A percentile compares a stretch with the other conserved stretches of the same genome.
phyloP scores from a whole-genome alignment of 2,329 filamentous ascomycete species.

The Penicillium italicum region DNA sequence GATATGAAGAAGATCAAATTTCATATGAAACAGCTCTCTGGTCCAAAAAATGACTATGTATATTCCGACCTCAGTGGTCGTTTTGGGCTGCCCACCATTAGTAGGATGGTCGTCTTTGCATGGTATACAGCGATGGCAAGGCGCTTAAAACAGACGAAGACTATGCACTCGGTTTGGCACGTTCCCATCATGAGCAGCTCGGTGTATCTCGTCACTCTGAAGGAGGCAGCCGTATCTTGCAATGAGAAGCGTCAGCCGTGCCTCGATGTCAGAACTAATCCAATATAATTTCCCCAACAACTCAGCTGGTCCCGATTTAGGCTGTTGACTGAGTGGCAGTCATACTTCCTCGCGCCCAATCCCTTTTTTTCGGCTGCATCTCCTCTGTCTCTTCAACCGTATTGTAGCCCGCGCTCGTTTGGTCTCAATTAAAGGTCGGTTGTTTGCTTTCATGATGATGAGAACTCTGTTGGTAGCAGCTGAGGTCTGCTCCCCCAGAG shows the following conservation, averaged over 20 bases:
- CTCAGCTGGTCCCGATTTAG: not conserved
- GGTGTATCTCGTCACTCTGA: not conserved
- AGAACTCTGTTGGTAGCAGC: too few species aligned
- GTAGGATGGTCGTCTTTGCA: too few species aligned
- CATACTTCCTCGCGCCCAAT: not conserved
- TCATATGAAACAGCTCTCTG: not conserved
- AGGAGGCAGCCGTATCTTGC: not conserved
- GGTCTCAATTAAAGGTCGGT: too few species aligned
- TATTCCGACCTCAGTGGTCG: not conserved
- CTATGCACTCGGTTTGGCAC: not conserved
- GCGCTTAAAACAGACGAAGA: not conserved
- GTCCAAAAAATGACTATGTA: not conserved
- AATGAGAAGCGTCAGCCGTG: not conserved
- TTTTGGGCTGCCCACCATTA: not conserved
- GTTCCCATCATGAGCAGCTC: too few species aligned
- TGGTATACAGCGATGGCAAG: not conserved
- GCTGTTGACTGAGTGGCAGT: not conserved
- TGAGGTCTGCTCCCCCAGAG: too few species aligned
- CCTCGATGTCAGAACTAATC: not conserved
- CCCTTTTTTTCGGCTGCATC: not conserved
- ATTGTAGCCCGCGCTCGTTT: not conserved
- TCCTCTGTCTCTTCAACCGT: too few species aligned
- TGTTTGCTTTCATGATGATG: not conserved
- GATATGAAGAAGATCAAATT: not conserved
- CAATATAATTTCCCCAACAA: not conserved